Base-by-base conservation (phyloP, 1,284 basidiomycete genomes). In the Ceratobasidium sp. region DNA sequence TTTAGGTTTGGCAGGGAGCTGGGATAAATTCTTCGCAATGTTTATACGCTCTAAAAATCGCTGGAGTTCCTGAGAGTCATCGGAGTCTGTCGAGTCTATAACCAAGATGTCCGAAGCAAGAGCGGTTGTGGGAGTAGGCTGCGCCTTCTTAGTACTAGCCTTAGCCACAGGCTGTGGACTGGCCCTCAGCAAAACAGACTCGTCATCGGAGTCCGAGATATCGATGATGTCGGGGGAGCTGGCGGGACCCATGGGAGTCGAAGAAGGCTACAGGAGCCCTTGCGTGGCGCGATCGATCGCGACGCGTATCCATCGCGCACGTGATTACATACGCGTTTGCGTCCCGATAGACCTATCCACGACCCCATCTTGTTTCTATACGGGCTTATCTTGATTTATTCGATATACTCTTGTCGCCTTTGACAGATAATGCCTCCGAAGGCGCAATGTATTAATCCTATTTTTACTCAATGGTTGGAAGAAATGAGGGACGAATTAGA, bases 401-500 rank as follows among this genome's bases (percentile, higher is more conserved):
- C 7, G 45, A 44, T 31, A 41, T 48, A 22, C 47, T 31, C 27
- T 59, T 31, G 19, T 19, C n/a, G 22, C 24, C n/a, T 19, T 19
- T 33, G 8, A 31, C 22, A 22, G 5, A 59, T 24, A 15, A 67
- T 73, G 69, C 69, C 69, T 9, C 48, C 57, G 1, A 63, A 73
- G 53, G 14, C 33, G 2, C 59, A 73, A 73, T 73, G 45, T 48
- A 31, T 73, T 1, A 73, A 73, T 50, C 69, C 69, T 15, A 33
- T 63, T 15, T 73, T 73, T 45, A 54, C 59, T 17, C 14, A 15
- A 11, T 73, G 69, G 69, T 27, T 73, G 48, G 69, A 73, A 22
- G 57, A 73, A 36, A 73, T 73, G 69, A 59, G 57, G 33, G 69
- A 73, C 15, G 69, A 62, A 41, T 33, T 62, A n/a, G 69, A 73